Evolutionary conservation across 202 grass and related monocot genomes (phyloP).

Genomic region (Zoysia matrella): DNA sequence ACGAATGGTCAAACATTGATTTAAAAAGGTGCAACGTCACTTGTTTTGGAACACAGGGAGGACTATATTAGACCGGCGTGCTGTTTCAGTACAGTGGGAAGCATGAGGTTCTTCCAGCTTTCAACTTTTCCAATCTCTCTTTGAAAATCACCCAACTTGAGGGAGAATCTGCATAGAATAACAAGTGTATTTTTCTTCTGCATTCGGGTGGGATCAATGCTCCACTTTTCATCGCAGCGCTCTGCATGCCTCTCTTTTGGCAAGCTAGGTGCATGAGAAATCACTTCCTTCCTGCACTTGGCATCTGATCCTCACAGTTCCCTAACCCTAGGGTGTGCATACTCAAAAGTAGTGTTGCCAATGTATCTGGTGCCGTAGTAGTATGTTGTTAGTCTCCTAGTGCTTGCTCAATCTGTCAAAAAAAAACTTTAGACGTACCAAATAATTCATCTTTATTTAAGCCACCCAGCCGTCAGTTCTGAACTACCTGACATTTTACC

Average conservation of each 20-base stretch:
- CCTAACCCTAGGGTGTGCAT: neutral
- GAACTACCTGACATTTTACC: too few relatives aligned
- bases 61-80: too few relatives aligned
- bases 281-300: constrained; percentile 24
- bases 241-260: constrained; percentile 61
- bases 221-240: constrained; percentile 31
- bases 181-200: constrained; percentile 18
- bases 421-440: too few relatives aligned
- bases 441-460: too few relatives aligned
- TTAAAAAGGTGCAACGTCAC: too few relatives aligned
- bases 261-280: constrained; percentile 9
- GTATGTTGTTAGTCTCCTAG: too few relatives aligned
- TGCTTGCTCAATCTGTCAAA: too few relatives aligned
- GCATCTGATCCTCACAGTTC: constrained; percentile 45
- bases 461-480: too few relatives aligned
- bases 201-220: constrained; percentile 54
- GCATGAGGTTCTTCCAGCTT: constrained; percentile 48
- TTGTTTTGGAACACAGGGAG: too few relatives aligned
- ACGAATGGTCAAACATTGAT: too few relatives aligned
- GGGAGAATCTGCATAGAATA: constrained; percentile 52
- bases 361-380: too few relatives aligned
- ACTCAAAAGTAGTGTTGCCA: too few relatives aligned
- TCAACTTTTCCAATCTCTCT: constrained; percentile 32
- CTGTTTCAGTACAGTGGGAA: constrained; percentile 33
- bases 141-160: constrained; percentile 13